Base-by-base conservation (phyloP, 2,329 filamentous ascomycete genomes). In the Neonectria ditissima region DNA sequence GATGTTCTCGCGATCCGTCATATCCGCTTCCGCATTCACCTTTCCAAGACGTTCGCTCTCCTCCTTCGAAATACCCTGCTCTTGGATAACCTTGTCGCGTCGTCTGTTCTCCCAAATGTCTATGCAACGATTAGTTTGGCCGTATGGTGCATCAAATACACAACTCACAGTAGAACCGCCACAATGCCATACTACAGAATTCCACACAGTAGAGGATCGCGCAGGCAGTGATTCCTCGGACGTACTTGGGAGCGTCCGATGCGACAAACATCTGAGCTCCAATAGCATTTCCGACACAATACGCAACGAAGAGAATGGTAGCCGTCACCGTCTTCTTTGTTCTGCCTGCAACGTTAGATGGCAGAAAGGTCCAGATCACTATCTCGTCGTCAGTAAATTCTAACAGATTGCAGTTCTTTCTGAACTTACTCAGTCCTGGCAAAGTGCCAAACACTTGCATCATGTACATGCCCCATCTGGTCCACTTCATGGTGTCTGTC, bases 271-370 rank as follows among this genome's bases (percentile, higher is more conserved):
- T 71, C 54, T 72, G 69, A 9, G 70, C 70, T 1, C 70, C 70
- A 1, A 72, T 57, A 0, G 68, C 67, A 20, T 72, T 72, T 0
- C 69, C 69, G 5, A 70, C 69, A 11, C 70, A 71, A 44, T 72
- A 72, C 4, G 67, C 70, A 6, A 72, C 50, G 14, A 72, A 71
- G 4, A 70, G 56, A 11, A 71, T 45, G 4, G 70, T 70, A 1
- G 68, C 76, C 18, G 30, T 74, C 1, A 72, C 68, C 0, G 69
- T 72, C 48, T 70, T 72, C 78, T 70, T 84, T 78, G 57, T 84
- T 73, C 14, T 66, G 0, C 75, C 78, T 0, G 81, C 82, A 1
- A 81, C 80, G 10, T 77, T 78, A 2, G 82, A 77, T 2, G 75
- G 75, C 5, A 66, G n/a, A 61, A 77, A 75, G 3, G 74, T 77